Evolutionary conservation across 331 rosid species (phyloP).

Genomic region (Pyrus hybrid): DNA sequence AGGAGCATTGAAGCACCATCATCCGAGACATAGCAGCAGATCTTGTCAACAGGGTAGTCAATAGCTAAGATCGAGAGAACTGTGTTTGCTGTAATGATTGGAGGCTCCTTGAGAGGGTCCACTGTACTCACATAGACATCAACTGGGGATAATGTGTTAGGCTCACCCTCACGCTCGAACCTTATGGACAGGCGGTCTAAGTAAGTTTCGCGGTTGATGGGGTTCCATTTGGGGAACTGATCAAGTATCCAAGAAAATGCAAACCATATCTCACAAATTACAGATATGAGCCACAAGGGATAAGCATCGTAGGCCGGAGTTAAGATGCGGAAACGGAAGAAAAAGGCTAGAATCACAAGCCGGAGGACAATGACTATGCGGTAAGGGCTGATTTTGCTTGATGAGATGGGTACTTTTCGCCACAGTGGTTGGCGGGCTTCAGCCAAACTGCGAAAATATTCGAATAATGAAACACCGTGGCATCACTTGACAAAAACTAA

Average conservation of each 20-base stretch:
- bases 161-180: conserved; percentile 72
- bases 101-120: conserved; percentile 89
- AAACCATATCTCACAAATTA: conserved; percentile 84
- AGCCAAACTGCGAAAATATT: conserved; percentile 34
- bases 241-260: conserved; percentile 86
- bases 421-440: conserved; percentile 86
- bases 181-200: conserved; percentile 71
- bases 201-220: conserved; percentile 68
- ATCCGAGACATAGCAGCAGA: conserved; percentile 77
- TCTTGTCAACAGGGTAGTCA: conserved; percentile 73
- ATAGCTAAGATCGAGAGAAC: conserved; percentile 68
- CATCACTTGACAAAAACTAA: neutral
- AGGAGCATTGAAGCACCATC: conserved; percentile 86
- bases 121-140: conserved; percentile 74
- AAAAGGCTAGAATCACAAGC: conserved; percentile 54
- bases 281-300: conserved; percentile 75
- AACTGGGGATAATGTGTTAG: conserved; percentile 43
- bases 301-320: conserved; percentile 73
- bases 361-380: conserved; percentile 75
- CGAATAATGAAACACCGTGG: neutral
- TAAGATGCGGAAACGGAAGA: conserved; percentile 68
- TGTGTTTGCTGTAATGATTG: conserved; percentile 74
- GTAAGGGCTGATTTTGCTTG: conserved; percentile 78
- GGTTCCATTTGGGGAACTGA: conserved; percentile 91
- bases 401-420: conserved; percentile 69